Evolutionary conservation across 1,284 basidiomycete genomes (phyloP), one percentile per base, ranked within the genome.

Genomic region (Trichosporon inkin): DNA sequence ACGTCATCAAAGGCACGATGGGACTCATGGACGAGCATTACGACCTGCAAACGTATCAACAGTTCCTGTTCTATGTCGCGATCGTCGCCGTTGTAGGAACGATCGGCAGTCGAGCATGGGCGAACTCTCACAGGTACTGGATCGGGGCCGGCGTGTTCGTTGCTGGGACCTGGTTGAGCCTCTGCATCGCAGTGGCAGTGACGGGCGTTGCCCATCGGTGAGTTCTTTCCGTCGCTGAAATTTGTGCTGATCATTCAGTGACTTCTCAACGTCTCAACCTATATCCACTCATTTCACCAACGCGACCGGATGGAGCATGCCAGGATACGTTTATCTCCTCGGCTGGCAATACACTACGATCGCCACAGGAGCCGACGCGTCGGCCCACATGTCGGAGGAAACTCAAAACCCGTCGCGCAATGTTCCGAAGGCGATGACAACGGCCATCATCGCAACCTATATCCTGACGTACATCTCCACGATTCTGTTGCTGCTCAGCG

Each of bases 351-450:
- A 67, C 56, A 69, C 67, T 53, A 74, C 71, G 1, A 73, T 78
- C 24, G 76, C 77, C 0, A 71, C 67, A 40, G 77, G 77, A 13
- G 35, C 63, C 32, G 63, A 64, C 55, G 59, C 57, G 3, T 59
- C 54, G 11, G 63, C 63, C 0, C 63, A 64, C 62, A 74, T 78
- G 67, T 74, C 76, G 1, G 77, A 78, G 58, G 77, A 78, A 55
- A 78, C 77, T 16, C 71, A 75, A 51, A 74, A 75, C 58, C 77
- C 77, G 1, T 72, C 73, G 17, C 61, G 77, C 57, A 74, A 73
- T 56, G 77, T 78, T 2, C 77, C 77, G 10, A 73, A 74, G 24
- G 77, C 76, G 5, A 78, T 78, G 76, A 63, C 68, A 6, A 62
- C 58, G 17, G 67, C 72, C 2, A 67, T 76, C 36, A 58, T 71